Conservation (phyloP, 2,329 filamentous ascomycete species). For the Colletotrichum scovillei region DNA sequence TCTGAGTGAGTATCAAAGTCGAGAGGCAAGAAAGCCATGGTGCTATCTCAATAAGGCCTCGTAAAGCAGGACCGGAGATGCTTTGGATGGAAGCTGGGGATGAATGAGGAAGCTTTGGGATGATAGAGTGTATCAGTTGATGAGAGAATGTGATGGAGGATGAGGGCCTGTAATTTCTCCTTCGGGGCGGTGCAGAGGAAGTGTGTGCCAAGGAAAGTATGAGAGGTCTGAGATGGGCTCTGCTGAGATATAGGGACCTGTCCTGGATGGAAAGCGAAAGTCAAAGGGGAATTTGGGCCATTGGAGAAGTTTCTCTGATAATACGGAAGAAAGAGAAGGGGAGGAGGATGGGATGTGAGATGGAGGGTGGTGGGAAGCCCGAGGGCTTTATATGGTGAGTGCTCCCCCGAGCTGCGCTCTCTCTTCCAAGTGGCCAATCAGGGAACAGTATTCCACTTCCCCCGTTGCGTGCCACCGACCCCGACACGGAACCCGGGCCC, state of each 20-base stretch:
- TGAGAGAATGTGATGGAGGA: background rate
- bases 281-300: background rate
- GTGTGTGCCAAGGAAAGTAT: background rate
- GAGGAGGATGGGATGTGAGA: slow-evolving; percentile 18
- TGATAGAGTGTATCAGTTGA: background rate
- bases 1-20: background rate
- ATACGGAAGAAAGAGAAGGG: slow-evolving; percentile 1
- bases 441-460: background rate
- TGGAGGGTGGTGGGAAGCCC: slow-evolving; percentile 33
- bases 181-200: background rate
- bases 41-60: background rate
- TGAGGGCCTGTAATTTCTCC: background rate
- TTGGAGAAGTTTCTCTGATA: slow-evolving; percentile 13
- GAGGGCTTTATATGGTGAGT: slow-evolving; percentile 38
- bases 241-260: background rate
- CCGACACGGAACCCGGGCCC: slow-evolving; percentile 6
- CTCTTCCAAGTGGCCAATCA: slow-evolving; percentile 34
- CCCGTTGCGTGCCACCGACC: slow-evolving; percentile 4
- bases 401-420: slow-evolving; percentile 11
- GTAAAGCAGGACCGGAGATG: background rate
- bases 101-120: background rate
- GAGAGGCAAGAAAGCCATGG: slow-evolving; percentile 15
- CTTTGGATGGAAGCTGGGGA: background rate
- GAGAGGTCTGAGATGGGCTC: background rate
- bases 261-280: slow-evolving; percentile 20